Evolutionary conservation across 768 basidiomycete genomes (phyloP).

Genomic region (Fomitopsis pulvina): DNA sequence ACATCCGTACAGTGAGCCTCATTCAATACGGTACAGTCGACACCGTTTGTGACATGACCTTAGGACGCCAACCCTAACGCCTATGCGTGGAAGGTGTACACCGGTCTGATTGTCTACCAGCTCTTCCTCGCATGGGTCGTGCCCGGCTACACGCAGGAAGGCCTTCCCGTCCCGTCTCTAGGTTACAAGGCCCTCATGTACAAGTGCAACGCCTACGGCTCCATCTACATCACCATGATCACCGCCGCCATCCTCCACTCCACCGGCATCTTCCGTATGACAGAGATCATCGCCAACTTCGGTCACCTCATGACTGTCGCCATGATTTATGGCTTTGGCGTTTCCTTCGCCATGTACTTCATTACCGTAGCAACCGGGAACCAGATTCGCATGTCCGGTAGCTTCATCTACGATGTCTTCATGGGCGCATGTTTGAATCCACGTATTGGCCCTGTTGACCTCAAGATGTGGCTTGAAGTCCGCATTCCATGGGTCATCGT

Average conservation of each 20-base stretch:
- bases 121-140: conserved; percentile 85
- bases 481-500: conserved; percentile 96
- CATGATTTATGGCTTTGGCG: conserved; percentile 84
- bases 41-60: not conserved
- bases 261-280: conserved; percentile 80
- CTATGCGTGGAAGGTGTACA: conserved; percentile 89
- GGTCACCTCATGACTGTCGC: conserved; percentile 94
- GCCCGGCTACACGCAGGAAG: conserved; percentile 90
- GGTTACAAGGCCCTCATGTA: conserved; percentile 90
- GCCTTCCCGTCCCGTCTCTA: conserved; percentile 92
- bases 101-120: conserved; percentile 82
- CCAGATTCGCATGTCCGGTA: conserved; percentile 91
- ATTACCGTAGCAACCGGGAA: conserved; percentile 70
- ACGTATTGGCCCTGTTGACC: conserved; percentile 81
- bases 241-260: conserved; percentile 73
- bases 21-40: not conserved
- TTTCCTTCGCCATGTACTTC: conserved; percentile 79
- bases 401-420: conserved; percentile 90
- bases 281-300: conserved; percentile 93
- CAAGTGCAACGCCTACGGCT: conserved; percentile 91
- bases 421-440: conserved; percentile 97
- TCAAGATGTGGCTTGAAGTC: conserved; percentile 99
- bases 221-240: conserved; percentile 75
- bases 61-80: conserved; percentile 89
- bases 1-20: conserved; percentile 62